A percentile compares a stretch with the other conserved stretches of the same genome.
Evolutionary conservation across 345 rosid species (phyloP).

Genomic region (Salix dunnii): DNA sequence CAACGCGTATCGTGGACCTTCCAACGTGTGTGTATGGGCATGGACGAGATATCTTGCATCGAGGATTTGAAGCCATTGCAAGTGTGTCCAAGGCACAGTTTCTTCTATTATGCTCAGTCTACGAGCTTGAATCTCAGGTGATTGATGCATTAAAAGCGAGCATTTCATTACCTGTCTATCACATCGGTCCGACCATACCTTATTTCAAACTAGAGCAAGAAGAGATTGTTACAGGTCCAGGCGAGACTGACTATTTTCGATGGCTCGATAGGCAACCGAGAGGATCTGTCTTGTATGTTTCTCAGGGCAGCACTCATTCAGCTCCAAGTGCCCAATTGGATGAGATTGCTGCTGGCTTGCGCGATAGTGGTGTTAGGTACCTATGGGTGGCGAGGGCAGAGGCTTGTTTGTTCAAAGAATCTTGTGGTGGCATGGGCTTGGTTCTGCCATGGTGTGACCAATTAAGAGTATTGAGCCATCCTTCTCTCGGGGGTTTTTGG

Average conservation of each 20-base stretch:
- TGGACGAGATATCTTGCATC: background rate
- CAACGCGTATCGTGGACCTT: background rate
- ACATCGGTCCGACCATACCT: constrained; percentile 13
- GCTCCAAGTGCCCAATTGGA: constrained; percentile 7
- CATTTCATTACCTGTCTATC: background rate
- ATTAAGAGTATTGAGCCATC: constrained; percentile 8
- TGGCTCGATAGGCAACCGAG: constrained; percentile 15
- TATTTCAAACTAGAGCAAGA: background rate
- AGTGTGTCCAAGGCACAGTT: constrained; percentile 6
- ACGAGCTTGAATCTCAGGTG: constrained; percentile 11
- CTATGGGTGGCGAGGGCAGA: constrained; percentile 12
- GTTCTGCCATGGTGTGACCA: constrained; percentile 19
- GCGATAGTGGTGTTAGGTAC: constrained; percentile 4
- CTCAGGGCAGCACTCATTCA: constrained; percentile 8
- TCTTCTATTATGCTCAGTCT: constrained; percentile 5
- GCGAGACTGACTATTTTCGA: background rate
- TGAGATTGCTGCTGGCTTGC: constrained; percentile 5
- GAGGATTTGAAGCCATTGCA: background rate
- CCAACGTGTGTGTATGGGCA: background rate
- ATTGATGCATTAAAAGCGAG: background rate
- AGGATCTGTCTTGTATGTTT: constrained; percentile 1
- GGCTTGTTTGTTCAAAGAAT: background rate
- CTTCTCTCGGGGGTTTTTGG: constrained; percentile 17
- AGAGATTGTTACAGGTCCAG: background rate
- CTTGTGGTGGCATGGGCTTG: background rate